phyloP scores from a whole-genome alignment of 148 eudicot genomes.

The Cornus suecica region DNA sequence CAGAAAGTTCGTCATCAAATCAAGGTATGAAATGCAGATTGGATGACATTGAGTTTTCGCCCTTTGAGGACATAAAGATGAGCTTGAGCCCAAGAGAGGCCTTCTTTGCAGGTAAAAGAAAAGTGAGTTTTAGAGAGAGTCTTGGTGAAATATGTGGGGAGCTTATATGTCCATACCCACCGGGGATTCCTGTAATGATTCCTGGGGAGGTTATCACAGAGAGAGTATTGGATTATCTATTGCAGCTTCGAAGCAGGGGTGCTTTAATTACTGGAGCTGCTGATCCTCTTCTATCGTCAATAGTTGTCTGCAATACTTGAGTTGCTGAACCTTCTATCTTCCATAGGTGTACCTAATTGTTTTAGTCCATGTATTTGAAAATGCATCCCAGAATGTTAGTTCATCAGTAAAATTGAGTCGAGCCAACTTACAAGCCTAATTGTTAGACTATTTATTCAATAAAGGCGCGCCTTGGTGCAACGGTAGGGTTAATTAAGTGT shows the following conservation, averaged over 20 bases:
- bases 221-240: constrained; percentile 31
- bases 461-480: too few species aligned
- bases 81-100: constrained; percentile 70
- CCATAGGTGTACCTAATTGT: too few species aligned
- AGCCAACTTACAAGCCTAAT: too few species aligned
- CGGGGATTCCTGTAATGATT: constrained; percentile 63
- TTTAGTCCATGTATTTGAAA: too few species aligned
- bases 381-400: too few species aligned
- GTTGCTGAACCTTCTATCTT: constrained; percentile 41
- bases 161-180: constrained; percentile 82
- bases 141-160: constrained; percentile 75
- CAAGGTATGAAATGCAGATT: not conserved
- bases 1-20: constrained; percentile 17
- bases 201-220: constrained; percentile 66
- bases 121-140: constrained; percentile 40
- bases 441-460: too few species aligned
- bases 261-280: constrained; percentile 56
- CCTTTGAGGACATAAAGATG: constrained; percentile 33
- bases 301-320: constrained; percentile 43
- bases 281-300: constrained; percentile 47
- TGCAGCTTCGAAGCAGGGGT: constrained; percentile 40
- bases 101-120: constrained; percentile 57
- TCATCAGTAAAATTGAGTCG: too few species aligned
- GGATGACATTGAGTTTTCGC: constrained; percentile 2
- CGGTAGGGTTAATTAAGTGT: too few species aligned